Percentiles rank a stretch among this genome's conserved stretches.
phyloP scores from a whole-genome alignment of 2,329 filamentous ascomycete species.

The Ascochyta fabae region DNA sequence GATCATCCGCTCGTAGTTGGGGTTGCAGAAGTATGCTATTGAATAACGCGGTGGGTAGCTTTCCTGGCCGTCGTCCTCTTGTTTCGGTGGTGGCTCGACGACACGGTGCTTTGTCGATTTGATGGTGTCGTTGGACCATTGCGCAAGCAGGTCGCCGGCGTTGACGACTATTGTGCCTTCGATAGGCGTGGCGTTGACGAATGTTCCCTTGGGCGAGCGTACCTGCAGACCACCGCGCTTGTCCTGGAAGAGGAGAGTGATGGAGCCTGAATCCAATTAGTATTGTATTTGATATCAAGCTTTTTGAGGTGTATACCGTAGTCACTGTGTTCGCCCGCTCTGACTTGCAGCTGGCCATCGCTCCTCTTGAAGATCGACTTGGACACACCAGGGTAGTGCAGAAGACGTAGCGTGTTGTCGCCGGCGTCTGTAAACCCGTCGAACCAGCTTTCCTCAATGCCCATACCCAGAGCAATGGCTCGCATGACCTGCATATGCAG shows the following conservation, averaged over 20 bases:
- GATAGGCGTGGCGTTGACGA: slow-evolving; percentile 84
- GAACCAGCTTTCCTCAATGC: slow-evolving; percentile 74
- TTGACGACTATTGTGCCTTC: slow-evolving; percentile 84
- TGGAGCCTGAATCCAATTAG: slow-evolving; percentile 42
- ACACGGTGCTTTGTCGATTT: slow-evolving; percentile 90
- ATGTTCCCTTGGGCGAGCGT: slow-evolving; percentile 74
- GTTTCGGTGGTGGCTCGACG: slow-evolving; percentile 73
- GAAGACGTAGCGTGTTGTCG: slow-evolving; percentile 64
- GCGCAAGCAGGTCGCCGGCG: slow-evolving; percentile 81
- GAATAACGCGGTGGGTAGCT: slow-evolving; percentile 79
- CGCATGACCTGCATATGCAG: slow-evolving; percentile 82
- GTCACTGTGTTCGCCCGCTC: slow-evolving; percentile 79
- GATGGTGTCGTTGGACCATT: slow-evolving; percentile 92
- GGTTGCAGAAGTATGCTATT: slow-evolving; percentile 92
- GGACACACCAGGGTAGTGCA: slow-evolving; percentile 77
- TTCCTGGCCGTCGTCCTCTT: slow-evolving; percentile 54
- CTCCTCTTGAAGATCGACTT: slow-evolving; percentile 70
- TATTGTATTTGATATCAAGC: not conserved
- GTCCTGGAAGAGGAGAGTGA: slow-evolving; percentile 58
- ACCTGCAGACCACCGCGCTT: slow-evolving; percentile 65
- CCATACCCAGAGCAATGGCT: slow-evolving; percentile 83
- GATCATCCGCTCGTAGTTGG: slow-evolving; percentile 76
- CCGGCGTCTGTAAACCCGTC: slow-evolving; percentile 71
- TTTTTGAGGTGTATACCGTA: slow-evolving; percentile 52
- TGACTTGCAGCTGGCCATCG: slow-evolving; percentile 73